phyloP scores from a whole-genome alignment of 202 grass and related monocot species.

The Setaria viridis region DNA sequence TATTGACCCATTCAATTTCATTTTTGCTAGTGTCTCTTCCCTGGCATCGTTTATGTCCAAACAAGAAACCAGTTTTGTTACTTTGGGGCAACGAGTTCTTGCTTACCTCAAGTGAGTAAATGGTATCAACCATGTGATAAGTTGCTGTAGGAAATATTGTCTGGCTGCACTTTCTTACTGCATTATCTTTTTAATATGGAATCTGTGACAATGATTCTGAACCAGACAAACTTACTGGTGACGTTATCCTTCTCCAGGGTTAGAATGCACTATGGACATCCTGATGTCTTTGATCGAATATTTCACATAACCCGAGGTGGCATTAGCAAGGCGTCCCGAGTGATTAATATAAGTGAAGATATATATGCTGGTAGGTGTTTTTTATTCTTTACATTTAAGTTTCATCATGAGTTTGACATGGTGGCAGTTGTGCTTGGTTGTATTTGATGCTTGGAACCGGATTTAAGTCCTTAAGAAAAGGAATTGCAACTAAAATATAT shows the following conservation, averaged over 20 bases:
- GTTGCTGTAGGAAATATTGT: slow-evolving; percentile 29
- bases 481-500: background rate
- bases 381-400: slow-evolving; percentile 43
- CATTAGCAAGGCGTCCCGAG: slow-evolving; percentile 95
- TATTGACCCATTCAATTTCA: slow-evolving; percentile 35
- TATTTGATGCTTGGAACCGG: background rate
- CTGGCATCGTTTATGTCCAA: slow-evolving; percentile 98
- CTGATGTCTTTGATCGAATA: slow-evolving; percentile 98
- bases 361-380: slow-evolving; percentile 83
- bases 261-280: slow-evolving; percentile 99
- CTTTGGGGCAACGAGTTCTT: slow-evolving; percentile 96
- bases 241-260: slow-evolving; percentile 65
- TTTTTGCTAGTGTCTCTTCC: slow-evolving; percentile 83
- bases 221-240: slow-evolving; percentile 15
- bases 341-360: slow-evolving; percentile 99
- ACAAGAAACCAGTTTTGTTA: slow-evolving; percentile 98
- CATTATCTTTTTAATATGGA: background rate
- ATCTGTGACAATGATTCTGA: slow-evolving; percentile 11
- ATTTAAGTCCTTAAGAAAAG: background rate
- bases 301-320: slow-evolving; percentile 99
- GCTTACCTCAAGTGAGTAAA: slow-evolving; percentile 93
- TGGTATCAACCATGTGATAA: slow-evolving; percentile 19
- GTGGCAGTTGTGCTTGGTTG: slow-evolving; percentile 17
- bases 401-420: slow-evolving; percentile 20
- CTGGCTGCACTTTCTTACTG: background rate